Conservation (phyloP, 176 grass and related monocot species). For the Dendrocalamus sinicus region DNA sequence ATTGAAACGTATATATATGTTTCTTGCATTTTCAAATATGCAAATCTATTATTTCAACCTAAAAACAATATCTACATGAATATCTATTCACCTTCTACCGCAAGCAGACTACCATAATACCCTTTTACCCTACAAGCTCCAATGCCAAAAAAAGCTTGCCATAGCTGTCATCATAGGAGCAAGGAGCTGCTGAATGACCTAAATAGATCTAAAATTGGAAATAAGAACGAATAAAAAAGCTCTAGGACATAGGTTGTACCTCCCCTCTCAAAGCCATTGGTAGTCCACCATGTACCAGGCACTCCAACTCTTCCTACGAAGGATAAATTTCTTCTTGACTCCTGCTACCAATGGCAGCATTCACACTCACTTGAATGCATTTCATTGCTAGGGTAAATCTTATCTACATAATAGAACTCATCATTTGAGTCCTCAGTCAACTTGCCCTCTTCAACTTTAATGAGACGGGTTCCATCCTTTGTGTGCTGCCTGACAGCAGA, state of each 20-base stretch:
- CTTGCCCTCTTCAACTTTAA: slow-evolving; percentile 64
- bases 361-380: slow-evolving; percentile 59
- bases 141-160: slow-evolving; percentile 98
- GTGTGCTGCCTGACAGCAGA: slow-evolving; percentile 41
- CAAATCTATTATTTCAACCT: too few species aligned
- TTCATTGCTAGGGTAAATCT: slow-evolving; percentile 72
- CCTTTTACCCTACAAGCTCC: slow-evolving; percentile 75
- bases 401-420: slow-evolving; percentile 91
- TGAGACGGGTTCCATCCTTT: slow-evolving; percentile 27
- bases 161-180: slow-evolving; percentile 67
- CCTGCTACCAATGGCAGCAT: slow-evolving; percentile 40
- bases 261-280: slow-evolving; percentile 99
- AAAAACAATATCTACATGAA: too few species aligned
- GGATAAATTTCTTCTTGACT: slow-evolving; percentile 58
- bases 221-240: slow-evolving; percentile 16
- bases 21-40: too few species aligned
- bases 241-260: slow-evolving; percentile 44
- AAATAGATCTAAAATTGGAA: slow-evolving; percentile 32
- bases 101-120: slow-evolving; percentile 78
- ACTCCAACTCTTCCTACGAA: slow-evolving; percentile 86
- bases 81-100: slow-evolving; percentile 49
- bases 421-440: slow-evolving; percentile 82
- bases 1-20: too few species aligned
- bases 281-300: slow-evolving; percentile 85
- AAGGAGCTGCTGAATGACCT: slow-evolving; percentile 38